Evolutionary conservation across 495 filamentous ascomycete genomes (phyloP).

Genomic region (Podospora tetraspora): DNA sequence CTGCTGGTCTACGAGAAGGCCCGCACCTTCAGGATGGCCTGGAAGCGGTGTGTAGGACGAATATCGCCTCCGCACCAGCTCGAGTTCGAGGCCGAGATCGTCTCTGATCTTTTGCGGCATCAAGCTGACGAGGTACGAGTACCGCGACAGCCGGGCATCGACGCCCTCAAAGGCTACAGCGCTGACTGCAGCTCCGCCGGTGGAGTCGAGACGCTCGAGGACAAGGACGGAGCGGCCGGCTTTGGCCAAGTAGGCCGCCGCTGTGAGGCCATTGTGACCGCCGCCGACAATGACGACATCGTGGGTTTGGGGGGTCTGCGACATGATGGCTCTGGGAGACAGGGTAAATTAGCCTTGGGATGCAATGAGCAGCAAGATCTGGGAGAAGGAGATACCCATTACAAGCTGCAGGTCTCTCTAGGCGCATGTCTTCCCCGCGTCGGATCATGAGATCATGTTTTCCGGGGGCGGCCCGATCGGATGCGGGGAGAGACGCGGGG

Average conservation of each 20-base stretch:
- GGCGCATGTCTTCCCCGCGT: neutral
- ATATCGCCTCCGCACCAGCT: conserved; percentile 1
- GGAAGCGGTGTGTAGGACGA: neutral
- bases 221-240: neutral
- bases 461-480: neutral
- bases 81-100: neutral
- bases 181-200: conserved; percentile 4
- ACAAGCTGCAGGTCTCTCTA: too few species aligned
- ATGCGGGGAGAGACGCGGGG: neutral
- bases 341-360: too few species aligned
- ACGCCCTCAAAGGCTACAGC: neutral
- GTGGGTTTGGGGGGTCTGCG: neutral
- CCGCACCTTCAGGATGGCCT: neutral
- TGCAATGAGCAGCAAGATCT: neutral
- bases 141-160: neutral
- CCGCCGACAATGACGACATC: conserved; percentile 5
- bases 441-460: neutral
- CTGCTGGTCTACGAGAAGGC: conserved; percentile 1
- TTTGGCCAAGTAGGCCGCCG: conserved; percentile 2
- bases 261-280: neutral
- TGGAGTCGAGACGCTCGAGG: conserved; percentile 4
- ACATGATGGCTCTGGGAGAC: too few species aligned
- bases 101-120: neutral
- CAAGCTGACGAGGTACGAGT: conserved; percentile 1
- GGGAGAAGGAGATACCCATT: neutral